A percentile compares a stretch with the other conserved stretches of the same genome.
These are phyloP conservation scores for Lentinus brumalis DNA, from an alignment of 768 basidiomycete species.

Conservation along the genomic window DNA sequence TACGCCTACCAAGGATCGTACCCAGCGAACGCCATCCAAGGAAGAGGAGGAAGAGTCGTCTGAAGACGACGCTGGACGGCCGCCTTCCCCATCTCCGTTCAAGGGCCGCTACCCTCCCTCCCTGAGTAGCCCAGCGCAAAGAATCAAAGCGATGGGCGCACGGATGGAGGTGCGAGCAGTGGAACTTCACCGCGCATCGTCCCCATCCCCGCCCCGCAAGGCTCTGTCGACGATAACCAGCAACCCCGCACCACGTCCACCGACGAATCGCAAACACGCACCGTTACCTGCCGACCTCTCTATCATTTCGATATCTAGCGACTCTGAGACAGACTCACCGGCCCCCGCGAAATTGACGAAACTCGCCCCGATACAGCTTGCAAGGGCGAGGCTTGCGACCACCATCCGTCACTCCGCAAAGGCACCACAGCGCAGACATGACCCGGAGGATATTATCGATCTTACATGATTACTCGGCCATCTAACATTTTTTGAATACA, in stretches of 20 bases:
- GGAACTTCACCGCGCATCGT: conserved; percentile 19
- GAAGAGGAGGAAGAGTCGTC: conserved; percentile 3
- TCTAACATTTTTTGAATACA: conserved; percentile 3
- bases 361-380: conserved; percentile 28
- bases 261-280: not conserved
- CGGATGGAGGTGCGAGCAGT: conserved; percentile 8
- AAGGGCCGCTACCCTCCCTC: conserved; percentile 8
- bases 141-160: not conserved
- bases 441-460: conserved; percentile 41
- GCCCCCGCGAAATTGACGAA: not conserved
- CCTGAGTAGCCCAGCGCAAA: not conserved
- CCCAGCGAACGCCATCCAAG: not conserved
- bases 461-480: conserved; percentile 34
- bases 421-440: conserved; percentile 17
- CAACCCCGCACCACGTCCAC: not conserved
- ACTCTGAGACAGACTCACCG: conserved; percentile 31
- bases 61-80: not conserved
- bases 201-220: conserved; percentile 27
- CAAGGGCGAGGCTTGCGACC: conserved; percentile 20
- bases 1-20: not conserved
- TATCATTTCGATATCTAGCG: conserved; percentile 44
- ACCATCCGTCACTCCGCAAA: not conserved
- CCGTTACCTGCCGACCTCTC: conserved; percentile 17
- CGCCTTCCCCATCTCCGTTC: conserved; percentile 13
- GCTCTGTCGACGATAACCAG: not conserved